phyloP scores from a whole-genome alignment of 2,329 filamentous ascomycete genomes.

The Aureobasidium lini region DNA sequence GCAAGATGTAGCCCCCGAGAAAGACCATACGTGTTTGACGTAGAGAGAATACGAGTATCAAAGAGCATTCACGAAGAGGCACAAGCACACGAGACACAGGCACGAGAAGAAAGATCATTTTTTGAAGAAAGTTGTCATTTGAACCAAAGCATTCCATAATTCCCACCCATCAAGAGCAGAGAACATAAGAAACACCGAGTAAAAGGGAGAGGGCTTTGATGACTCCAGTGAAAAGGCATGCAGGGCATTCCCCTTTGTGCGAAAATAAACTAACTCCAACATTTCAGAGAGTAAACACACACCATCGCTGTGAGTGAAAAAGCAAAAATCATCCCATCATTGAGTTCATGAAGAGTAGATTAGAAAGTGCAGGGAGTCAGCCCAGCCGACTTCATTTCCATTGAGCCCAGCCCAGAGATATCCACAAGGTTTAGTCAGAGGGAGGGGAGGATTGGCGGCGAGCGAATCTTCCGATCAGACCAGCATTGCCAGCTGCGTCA shows the following conservation, averaged over 20 bases:
- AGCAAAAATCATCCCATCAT: too few species aligned
- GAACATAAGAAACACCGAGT: neutral
- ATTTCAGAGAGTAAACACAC: neutral
- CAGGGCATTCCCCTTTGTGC: neutral
- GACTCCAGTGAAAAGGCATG: neutral
- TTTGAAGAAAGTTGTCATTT: neutral
- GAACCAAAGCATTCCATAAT: neutral
- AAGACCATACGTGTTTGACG: too few species aligned
- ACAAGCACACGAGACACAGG: neutral
- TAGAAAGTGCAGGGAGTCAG: too few species aligned
- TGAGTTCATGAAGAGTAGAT: too few species aligned
- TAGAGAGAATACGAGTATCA: too few species aligned
- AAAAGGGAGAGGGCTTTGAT: too few species aligned
- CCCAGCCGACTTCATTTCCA: too few species aligned
- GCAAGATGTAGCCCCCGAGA: too few species aligned
- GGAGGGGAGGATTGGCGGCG: neutral
- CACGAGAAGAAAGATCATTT: neutral
- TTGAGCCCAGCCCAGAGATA: too few species aligned
- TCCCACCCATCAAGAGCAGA: neutral
- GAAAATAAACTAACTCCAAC: neutral
- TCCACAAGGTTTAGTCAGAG: too few species aligned
- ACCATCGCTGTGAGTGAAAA: too few species aligned
- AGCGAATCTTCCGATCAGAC: neutral
- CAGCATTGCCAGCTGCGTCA: neutral
- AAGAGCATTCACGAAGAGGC: too few species aligned